Evolutionary conservation across 83 land plant genomes (phyloP).

Genomic region (Picea mariana): DNA sequence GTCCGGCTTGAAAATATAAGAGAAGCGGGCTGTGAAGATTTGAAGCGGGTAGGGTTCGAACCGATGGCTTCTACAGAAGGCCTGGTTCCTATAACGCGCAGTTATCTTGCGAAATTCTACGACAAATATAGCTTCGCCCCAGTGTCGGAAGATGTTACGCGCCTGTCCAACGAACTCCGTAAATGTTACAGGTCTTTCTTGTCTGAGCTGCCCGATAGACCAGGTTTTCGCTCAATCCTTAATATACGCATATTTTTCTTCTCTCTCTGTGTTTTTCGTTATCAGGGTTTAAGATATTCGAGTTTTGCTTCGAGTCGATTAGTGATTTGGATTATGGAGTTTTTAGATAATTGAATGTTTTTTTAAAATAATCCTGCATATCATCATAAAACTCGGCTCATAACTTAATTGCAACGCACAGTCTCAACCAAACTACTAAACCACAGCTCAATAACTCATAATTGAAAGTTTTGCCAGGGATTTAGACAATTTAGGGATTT

Average conservation of each 20-base stretch:
- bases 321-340: background rate
- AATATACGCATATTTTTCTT: background rate
- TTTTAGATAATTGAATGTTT: too few relatives aligned
- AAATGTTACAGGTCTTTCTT: background rate
- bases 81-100: constrained; percentile 89
- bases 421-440: too few relatives aligned
- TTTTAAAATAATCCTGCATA: too few relatives aligned
- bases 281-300: background rate
- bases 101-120: constrained; percentile 74
- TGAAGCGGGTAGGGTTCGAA: too few relatives aligned
- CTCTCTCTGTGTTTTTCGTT: background rate
- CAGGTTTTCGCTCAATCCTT: constrained; percentile 1
- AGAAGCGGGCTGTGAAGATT: too few relatives aligned
- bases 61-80: constrained; percentile 82
- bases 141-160: constrained; percentile 57
- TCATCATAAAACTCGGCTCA: too few relatives aligned
- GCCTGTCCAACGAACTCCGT: constrained; percentile 48
- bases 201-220: background rate
- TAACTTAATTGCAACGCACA: too few relatives aligned
- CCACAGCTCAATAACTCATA: too few relatives aligned
- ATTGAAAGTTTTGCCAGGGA: too few relatives aligned
- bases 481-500: too few relatives aligned
- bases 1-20: too few relatives aligned
- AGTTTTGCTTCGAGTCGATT: background rate
- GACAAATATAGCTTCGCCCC: constrained; percentile 71